phyloP scores from a whole-genome alignment of 2,329 filamentous ascomycete genomes.

The Pseudocercospora ulei region DNA sequence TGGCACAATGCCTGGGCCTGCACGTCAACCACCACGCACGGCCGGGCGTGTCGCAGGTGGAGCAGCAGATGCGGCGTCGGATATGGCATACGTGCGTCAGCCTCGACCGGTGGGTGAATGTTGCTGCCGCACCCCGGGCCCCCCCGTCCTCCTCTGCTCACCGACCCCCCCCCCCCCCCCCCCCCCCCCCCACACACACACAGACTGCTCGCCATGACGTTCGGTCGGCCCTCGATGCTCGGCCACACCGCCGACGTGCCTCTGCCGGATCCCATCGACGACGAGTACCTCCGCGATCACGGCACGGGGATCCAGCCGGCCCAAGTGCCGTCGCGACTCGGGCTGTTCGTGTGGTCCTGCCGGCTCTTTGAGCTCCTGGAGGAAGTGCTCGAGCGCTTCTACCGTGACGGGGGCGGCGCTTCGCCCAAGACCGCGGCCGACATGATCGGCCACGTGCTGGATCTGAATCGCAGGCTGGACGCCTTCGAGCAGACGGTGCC shows the following conservation, averaged over 20 bases:
- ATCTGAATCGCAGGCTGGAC: slow-evolving; percentile 23
- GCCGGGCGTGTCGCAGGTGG: slow-evolving; percentile 48
- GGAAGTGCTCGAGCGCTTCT: slow-evolving; percentile 25
- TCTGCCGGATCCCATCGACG: slow-evolving; percentile 37
- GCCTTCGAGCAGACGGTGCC: slow-evolving; percentile 22
- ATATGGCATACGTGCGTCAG: slow-evolving; percentile 44
- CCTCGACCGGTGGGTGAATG: slow-evolving; percentile 44
- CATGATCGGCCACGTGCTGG: slow-evolving; percentile 22
- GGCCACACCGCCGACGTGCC: slow-evolving; percentile 23
- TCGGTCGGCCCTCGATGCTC: slow-evolving; percentile 29
- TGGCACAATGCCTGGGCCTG: slow-evolving; percentile 59
- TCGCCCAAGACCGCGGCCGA: slow-evolving; percentile 17
- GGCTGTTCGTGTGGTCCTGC: slow-evolving; percentile 27
- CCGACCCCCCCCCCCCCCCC: no score
- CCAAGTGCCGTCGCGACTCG: slow-evolving; percentile 28
- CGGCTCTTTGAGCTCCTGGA: slow-evolving; percentile 24
- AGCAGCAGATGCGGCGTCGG: slow-evolving; percentile 57
- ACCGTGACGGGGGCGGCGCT: slow-evolving; percentile 19
- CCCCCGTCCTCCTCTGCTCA: no score
- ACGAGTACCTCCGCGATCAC: slow-evolving; percentile 47
- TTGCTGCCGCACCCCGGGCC: no score
- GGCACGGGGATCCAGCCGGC: slow-evolving; percentile 35
- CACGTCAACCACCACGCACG: slow-evolving; percentile 52
- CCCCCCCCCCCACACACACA: slow-evolving; percentile 30
- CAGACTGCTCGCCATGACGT: slow-evolving; percentile 41